Base-by-base conservation (phyloP, 2,329 filamentous ascomycete genomes). In the Aspergillus pseudonomiae region DNA sequence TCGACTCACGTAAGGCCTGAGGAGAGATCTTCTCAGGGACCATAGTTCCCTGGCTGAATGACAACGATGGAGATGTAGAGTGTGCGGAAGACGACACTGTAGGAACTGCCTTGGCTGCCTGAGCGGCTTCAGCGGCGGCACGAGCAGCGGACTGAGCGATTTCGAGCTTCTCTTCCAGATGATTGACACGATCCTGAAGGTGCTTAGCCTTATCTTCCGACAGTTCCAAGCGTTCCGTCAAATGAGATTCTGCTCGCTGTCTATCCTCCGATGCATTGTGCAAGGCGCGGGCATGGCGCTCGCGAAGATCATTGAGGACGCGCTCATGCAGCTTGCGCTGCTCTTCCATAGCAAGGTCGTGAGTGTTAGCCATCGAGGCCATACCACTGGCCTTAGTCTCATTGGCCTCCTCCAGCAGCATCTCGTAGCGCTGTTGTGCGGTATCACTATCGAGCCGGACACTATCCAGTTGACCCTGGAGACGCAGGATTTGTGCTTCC, bases 1-100 rank as follows among this genome's bases (percentile, higher is more conserved):
- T 97, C 0, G 94, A 97, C 79, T 99, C 95, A 34, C 95, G 91
- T 36, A 99, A 86, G 7, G 95, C 95, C 78, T 98, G 94, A 0
- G 94, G 92, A 2, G 94, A 97, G 63, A 97, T 92, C 83, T 91
- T 96, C 76, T 95, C 93, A 0, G 92, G 91, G 4, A 89, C 79
- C 26, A 85, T 84, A 57, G 79, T 74, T 64, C 78, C 74, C 65
- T 78, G 73, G 32, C 68, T 76, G 52, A 79, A 77, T 30, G 82
- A 79, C 64, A 83, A 75, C 6, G 84, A 84, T 11, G 84, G 82
- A 43, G 81, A 81, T 28, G 75, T 73, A 34, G 77, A 76, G 64
- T 84, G 82, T 52, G 80, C 77, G 39, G 79, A 73, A 21, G 78
- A 73, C 30, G 77, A 70, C 21, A 67, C 57, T 11, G 73, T 69